Evolutionary conservation across 495 filamentous ascomycete species (phyloP), one percentile per base, ranked within the genome.

Genomic region (Chaetomium cochliodes): DNA sequence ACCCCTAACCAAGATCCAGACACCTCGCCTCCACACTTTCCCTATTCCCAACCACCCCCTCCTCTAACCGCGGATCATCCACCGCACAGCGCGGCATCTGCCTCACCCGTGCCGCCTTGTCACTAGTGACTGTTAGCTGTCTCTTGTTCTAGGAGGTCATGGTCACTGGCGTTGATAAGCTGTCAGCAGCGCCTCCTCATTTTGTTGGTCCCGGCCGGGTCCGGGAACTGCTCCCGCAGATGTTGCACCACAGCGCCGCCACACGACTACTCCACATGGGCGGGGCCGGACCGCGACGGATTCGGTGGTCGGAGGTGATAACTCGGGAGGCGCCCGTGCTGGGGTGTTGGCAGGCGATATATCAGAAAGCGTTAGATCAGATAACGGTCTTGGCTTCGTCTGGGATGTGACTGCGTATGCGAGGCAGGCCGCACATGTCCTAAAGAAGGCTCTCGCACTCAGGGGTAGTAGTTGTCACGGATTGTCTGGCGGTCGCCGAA

Each of bases 261-360:
- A 74, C 88, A 89, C 53, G 86, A 87, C 72, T 90, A 88, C 71
- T 91, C 88, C 65, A 91, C 86, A 69, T 90, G 88, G 0, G 88
- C n/a, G n/a, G n/a, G n/a, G n/a, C n/a, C n/a, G n/a, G n/a, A n/a
- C 86, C 85, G 47, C 86, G 83, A 22, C 88, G 88, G 77, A 88
- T 85, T 58, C 86, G 90, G 72, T 90, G 87, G 79, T 90, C 87
- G 73, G 89, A 90, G 71, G 87, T 85, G 76, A 85, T 80, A 72
- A 89, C 72, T 23, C 82, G 77, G 42, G 87, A 76, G 4, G 82
- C 82, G 23, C 85, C 87, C n/a, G 87, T 86, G 26, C 90, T 80
- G 13, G 28, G 30, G 16, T 20, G 33, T 33, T 20, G 5, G 1
- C 44, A 16, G 5, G 1, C 44, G 44, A 16, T 47, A 20, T 20